phyloP scores from a whole-genome alignment of 2,329 filamentous ascomycete genomes.

The Cercospora sesami region DNA sequence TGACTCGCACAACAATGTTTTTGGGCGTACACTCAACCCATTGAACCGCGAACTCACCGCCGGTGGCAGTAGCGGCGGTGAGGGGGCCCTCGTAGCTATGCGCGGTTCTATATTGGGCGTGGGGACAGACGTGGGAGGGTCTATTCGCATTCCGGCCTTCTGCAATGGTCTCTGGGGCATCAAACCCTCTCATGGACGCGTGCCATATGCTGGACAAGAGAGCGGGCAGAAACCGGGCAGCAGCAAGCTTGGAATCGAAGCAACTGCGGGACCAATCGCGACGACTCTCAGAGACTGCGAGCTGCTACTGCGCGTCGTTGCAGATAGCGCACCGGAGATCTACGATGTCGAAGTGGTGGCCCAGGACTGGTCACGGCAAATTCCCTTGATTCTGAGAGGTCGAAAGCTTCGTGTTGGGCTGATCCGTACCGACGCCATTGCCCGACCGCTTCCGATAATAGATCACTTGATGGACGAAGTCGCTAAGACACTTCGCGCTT shows the following conservation, averaged over 20 bases:
- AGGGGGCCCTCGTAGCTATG: constrained; percentile 54
- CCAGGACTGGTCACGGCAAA: constrained; percentile 41
- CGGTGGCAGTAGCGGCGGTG: constrained; percentile 56
- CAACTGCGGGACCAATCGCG: constrained; percentile 50
- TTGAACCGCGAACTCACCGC: constrained; percentile 51
- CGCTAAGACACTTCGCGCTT: constrained; percentile 41
- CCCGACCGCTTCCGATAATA: constrained; percentile 55
- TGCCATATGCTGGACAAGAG: constrained; percentile 56
- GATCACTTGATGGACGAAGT: constrained; percentile 50
- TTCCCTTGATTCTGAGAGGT: constrained; percentile 27
- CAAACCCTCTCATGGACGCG: constrained; percentile 49
- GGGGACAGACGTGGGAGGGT: constrained; percentile 55
- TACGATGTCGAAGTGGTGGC: constrained; percentile 48
- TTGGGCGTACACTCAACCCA: constrained; percentile 52
- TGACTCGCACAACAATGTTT: constrained; percentile 56
- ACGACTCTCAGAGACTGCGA: constrained; percentile 54
- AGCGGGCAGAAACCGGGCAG: constrained; percentile 49
- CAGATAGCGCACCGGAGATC: constrained; percentile 54
- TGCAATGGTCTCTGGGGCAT: constrained; percentile 53
- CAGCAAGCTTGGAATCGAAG: constrained; percentile 47
- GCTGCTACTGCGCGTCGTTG: constrained; percentile 56
- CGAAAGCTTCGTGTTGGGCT: constrained; percentile 48
- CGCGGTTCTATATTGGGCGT: constrained; percentile 53
- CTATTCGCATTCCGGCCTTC: constrained; percentile 53
- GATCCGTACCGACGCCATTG: constrained; percentile 52